phyloP scores from a whole-genome alignment of 257 asterid genomes.

The Rubia yunnanensis region DNA sequence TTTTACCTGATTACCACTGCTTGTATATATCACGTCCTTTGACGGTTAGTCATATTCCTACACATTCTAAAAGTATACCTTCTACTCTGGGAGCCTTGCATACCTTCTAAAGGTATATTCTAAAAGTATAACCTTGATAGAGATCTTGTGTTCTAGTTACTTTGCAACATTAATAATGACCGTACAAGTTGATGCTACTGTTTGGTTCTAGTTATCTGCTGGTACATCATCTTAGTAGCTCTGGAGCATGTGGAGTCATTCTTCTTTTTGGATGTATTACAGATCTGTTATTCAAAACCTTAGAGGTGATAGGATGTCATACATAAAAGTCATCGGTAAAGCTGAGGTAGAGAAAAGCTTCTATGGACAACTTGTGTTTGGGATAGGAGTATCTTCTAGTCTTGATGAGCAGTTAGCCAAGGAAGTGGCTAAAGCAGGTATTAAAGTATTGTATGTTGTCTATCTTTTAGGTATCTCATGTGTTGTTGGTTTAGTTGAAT shows the following conservation, averaged over 20 bases:
- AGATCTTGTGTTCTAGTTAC: background rate
- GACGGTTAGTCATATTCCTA: background rate
- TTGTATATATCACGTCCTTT: background rate
- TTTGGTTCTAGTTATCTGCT: background rate
- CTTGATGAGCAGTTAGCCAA: constrained; percentile 76
- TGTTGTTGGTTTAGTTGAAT: too few species aligned
- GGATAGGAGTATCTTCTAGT: constrained; percentile 67
- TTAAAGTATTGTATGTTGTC: constrained; percentile 6
- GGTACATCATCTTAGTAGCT: constrained; percentile 1
- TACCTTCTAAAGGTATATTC: too few species aligned
- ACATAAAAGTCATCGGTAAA: constrained; percentile 53
- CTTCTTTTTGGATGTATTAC: constrained; percentile 5
- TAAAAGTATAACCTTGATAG: background rate
- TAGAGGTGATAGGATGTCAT: constrained; percentile 56
- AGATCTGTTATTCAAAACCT: constrained; percentile 73
- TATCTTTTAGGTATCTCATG: background rate
- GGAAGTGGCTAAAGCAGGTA: constrained; percentile 87
- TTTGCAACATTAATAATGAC: background rate
- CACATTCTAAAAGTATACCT: background rate
- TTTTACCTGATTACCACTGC: background rate
- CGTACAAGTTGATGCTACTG: background rate
- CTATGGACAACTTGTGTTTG: constrained; percentile 77
- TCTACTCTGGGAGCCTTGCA: background rate
- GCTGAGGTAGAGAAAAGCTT: constrained; percentile 67
- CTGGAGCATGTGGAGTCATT: background rate